Evolutionary conservation across 169 alveolate species (phyloP).

Genomic region (Cryptosporidium sp.): DNA sequence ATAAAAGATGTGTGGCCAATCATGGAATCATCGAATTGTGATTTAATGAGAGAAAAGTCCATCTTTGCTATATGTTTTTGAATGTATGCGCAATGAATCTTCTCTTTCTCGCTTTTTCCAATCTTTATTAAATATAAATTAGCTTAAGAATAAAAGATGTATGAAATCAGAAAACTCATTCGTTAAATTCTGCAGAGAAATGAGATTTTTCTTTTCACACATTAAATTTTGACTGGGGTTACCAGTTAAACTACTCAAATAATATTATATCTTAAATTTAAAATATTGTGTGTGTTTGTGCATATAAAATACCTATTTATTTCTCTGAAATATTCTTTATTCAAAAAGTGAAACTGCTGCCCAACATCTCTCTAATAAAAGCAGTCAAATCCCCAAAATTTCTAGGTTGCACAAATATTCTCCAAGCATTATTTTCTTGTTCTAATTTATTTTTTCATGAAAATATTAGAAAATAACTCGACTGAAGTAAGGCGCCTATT

Average conservation of each 20-base stretch:
- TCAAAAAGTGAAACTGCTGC: not conserved
- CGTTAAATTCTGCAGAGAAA: not conserved
- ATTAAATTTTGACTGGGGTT: not conserved
- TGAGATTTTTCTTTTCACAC: too few species aligned
- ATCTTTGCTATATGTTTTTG: not conserved
- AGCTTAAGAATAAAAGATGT: too few species aligned
- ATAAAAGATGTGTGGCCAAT: not conserved
- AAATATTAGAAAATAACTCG: slow-evolving; percentile 14
- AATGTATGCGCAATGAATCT: not conserved
- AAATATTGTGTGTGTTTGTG: not conserved
- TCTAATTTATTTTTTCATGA: not conserved
- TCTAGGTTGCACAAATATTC: not conserved
- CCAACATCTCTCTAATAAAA: too few species aligned
- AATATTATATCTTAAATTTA: too few species aligned
- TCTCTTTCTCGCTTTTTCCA: not conserved
- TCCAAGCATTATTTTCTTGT: not conserved
- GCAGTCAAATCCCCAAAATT: too few species aligned
- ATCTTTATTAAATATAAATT: not conserved
- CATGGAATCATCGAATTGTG: not conserved
- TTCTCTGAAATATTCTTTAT: not conserved
- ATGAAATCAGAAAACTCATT: not conserved
- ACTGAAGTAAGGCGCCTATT: not conserved
- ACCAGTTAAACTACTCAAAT: not conserved
- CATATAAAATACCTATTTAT: not conserved
- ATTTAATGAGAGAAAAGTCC: not conserved